Evolutionary conservation across 2,329 filamentous ascomycete species (phyloP).

Genomic region (Fusarium continuum): DNA sequence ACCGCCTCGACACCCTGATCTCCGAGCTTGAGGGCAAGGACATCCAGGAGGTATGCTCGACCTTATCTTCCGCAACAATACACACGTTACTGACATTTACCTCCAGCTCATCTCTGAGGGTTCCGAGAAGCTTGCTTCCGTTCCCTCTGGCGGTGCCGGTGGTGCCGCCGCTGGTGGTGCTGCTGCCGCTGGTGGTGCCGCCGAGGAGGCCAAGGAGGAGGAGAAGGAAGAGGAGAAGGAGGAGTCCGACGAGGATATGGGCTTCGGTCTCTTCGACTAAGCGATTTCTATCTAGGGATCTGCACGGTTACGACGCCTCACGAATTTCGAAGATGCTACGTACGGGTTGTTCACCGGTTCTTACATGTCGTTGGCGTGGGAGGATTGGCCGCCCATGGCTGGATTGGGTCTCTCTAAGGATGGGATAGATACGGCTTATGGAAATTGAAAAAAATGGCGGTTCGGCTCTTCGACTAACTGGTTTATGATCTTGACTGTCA

Average conservation of each 20-base stretch:
- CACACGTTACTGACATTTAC: constrained; percentile 29
- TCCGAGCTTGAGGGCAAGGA: constrained; percentile 91
- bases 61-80: background rate
- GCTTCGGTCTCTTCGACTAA: constrained; percentile 81
- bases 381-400: constrained; percentile 47
- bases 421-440: constrained; percentile 45
- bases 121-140: constrained; percentile 93
- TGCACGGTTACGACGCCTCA: constrained; percentile 46
- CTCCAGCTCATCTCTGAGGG: constrained; percentile 88
- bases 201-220: constrained; percentile 79
- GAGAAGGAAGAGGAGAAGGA: constrained; percentile 73
- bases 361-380: constrained; percentile 46
- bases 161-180: constrained; percentile 73
- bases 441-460: constrained; percentile 44
- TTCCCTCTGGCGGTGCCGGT: constrained; percentile 89
- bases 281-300: constrained; percentile 46
- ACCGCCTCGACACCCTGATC: constrained; percentile 87
- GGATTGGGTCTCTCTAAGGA: constrained; percentile 43
- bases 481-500: too few relatives aligned
- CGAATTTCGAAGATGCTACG: constrained; percentile 49
- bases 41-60: constrained; percentile 82
- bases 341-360: constrained; percentile 46
- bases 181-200: constrained; percentile 73
- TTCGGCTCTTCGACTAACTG: constrained; percentile 39
- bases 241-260: constrained; percentile 79